phyloP scores from a whole-genome alignment of 202 grass and related monocot genomes.

The Panicum hallii region DNA sequence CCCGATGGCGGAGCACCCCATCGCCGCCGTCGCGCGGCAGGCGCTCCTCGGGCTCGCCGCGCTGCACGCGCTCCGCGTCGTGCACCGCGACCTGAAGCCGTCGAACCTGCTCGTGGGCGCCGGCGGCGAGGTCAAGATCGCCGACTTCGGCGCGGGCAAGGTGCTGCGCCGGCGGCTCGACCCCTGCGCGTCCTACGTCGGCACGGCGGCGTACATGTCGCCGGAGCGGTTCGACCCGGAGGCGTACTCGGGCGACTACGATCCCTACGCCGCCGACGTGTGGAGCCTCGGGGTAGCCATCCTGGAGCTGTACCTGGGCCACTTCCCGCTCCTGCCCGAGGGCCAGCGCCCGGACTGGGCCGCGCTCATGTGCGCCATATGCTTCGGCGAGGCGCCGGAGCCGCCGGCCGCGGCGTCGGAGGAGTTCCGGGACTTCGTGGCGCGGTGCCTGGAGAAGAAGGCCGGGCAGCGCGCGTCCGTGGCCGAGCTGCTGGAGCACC shows the following conservation, averaged over 20 bases:
- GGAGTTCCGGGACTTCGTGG: slow-evolving; percentile 77
- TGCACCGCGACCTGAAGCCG: slow-evolving; percentile 88
- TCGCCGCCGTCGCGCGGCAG: slow-evolving; percentile 67
- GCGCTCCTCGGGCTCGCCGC: slow-evolving; percentile 64
- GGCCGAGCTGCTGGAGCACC: slow-evolving; percentile 78
- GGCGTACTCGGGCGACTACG: slow-evolving; percentile 82
- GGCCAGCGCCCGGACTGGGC: slow-evolving; percentile 92
- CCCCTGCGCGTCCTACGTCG: slow-evolving; percentile 90
- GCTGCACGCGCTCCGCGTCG: slow-evolving; percentile 73
- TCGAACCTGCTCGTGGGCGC: slow-evolving; percentile 69
- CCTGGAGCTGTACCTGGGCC: slow-evolving; percentile 82
- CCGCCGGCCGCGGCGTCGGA: slow-evolving; percentile 52
- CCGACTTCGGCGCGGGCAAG: slow-evolving; percentile 87
- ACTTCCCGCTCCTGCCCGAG: slow-evolving; percentile 90
- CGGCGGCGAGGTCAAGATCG: slow-evolving; percentile 72
- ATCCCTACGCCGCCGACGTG: slow-evolving; percentile 95
- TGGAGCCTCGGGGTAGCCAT: slow-evolving; percentile 85
- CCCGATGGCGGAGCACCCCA: slow-evolving; percentile 66
- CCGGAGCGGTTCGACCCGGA: slow-evolving; percentile 92
- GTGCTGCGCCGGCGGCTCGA: slow-evolving; percentile 71
- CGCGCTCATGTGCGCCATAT: slow-evolving; percentile 96
- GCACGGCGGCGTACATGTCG: slow-evolving; percentile 95
- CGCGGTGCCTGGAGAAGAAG: slow-evolving; percentile 89
- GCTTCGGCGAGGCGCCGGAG: slow-evolving; percentile 72
- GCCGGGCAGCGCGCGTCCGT: slow-evolving; percentile 74